phyloP scores from a whole-genome alignment of 2,329 filamentous ascomycete species.

The Herpomyces periplanetae region DNA sequence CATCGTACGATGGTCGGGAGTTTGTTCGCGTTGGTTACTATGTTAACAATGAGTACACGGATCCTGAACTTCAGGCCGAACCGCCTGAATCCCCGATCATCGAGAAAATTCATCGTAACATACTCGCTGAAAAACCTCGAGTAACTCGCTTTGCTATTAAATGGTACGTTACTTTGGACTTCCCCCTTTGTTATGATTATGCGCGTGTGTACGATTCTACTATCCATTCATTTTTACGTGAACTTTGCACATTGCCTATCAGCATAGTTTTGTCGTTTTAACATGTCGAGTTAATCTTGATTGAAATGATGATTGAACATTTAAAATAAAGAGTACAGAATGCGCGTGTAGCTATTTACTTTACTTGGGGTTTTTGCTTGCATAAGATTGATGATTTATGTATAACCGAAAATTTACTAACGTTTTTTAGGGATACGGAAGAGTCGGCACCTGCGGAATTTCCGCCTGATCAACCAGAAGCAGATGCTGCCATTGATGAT shows the following conservation, averaged over 20 bases:
- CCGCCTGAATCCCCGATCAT: slow-evolving; percentile 69
- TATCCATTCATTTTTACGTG: not conserved
- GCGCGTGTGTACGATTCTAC: not conserved
- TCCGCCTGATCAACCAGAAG: slow-evolving; percentile 86
- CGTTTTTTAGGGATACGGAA: slow-evolving; percentile 60
- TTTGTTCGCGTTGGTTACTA: slow-evolving; percentile 97
- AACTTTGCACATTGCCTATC: not conserved
- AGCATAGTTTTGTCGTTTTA: not conserved
- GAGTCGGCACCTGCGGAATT: slow-evolving; percentile 81
- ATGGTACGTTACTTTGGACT: slow-evolving; percentile 53
- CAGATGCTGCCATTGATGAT: slow-evolving; percentile 48
- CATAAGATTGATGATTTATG: too few relatives aligned
- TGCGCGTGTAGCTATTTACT: too few relatives aligned
- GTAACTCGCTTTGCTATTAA: slow-evolving; percentile 95
- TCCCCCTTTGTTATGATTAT: slow-evolving; percentile 1
- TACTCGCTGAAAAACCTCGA: slow-evolving; percentile 80
- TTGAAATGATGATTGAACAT: too few relatives aligned
- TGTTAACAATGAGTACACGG: slow-evolving; percentile 95
- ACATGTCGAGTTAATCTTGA: not conserved
- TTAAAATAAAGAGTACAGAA: too few relatives aligned
- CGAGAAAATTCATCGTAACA: slow-evolving; percentile 63
- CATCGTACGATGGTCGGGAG: slow-evolving; percentile 77
- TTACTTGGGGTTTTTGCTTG: too few relatives aligned
- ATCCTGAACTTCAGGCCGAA: slow-evolving; percentile 50
- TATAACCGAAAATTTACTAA: too few relatives aligned